Percentiles rank a stretch among this genome's conserved stretches.
Conservation (phyloP, 352 stramenopile genomes). For the Globisporangium middletonii region DNA sequence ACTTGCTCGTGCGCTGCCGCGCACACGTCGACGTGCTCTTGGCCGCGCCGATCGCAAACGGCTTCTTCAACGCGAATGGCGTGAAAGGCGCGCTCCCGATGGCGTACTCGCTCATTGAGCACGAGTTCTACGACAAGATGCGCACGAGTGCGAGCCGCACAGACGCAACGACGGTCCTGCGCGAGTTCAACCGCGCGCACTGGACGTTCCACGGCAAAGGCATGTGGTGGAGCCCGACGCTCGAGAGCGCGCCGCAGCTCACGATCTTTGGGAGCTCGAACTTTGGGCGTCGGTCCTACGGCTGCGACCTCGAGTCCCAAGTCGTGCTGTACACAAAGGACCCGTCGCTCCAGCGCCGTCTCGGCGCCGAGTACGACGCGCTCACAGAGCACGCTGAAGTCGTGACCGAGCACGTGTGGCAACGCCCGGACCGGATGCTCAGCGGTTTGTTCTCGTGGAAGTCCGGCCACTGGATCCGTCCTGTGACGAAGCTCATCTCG, state of each 20-base stretch:
- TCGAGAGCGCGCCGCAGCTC: constrained; percentile 20
- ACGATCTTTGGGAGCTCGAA: constrained; percentile 76
- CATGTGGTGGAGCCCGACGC: constrained; percentile 64
- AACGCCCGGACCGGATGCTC: constrained; percentile 44
- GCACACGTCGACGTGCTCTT: constrained; percentile 57
- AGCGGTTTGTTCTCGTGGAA: constrained; percentile 68
- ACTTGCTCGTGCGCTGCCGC: constrained; percentile 35
- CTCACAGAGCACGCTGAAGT: constrained; percentile 40
- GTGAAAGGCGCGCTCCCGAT: constrained; percentile 73
- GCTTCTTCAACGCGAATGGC: constrained; percentile 65
- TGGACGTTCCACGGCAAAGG: constrained; percentile 86
- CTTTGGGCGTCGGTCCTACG: constrained; percentile 73
- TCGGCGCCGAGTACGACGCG: constrained; percentile 48
- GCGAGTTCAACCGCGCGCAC: constrained; percentile 53
- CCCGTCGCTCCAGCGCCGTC: constrained; percentile 31
- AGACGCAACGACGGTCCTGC: constrained; percentile 36
- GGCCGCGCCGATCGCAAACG: constrained; percentile 59
- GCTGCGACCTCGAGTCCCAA: constrained; percentile 71
- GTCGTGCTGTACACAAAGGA: constrained; percentile 58
- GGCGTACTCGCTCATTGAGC: constrained; percentile 80
- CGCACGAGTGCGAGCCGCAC: constrained; percentile 11
- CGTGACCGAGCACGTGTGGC: constrained; percentile 61
- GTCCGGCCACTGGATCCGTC: constrained; percentile 69
- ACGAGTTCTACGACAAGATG: constrained; percentile 64
- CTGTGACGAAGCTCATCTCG: constrained; percentile 56